Evolutionary conservation across 164 flowering plant genomes (phyloP), one percentile per base, ranked within the genome.

Genomic region (Nelumbo lutea): DNA sequence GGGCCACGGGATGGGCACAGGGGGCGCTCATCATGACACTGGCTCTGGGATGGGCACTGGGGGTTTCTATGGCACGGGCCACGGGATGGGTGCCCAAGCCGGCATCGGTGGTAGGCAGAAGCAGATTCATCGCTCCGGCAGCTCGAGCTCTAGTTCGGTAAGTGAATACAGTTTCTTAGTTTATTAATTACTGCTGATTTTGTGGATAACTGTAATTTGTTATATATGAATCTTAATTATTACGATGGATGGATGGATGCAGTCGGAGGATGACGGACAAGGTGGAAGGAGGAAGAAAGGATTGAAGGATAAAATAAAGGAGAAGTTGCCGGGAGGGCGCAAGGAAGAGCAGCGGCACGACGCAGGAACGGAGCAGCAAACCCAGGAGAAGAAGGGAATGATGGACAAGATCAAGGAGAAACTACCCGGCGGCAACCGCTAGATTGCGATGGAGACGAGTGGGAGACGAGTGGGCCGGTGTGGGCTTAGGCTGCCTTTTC

Each of bases 401-500:
- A 83, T 87, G 87, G 93, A 88, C 51, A 87, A 84, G 81, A 83
- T 89, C 77, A 87, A 87, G 79, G 88, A 88, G 68, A 86, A 87
- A 82, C 74, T 87, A 38, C 90, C 90, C 0, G 89, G 88, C 9
- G 68, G 56, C 10, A 64, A 68, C 46, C 11, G 62, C 45, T 43
- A 67, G 13, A 9, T 43, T 11, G 9, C 53, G 15, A 6, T 2
- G 6, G 10, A 41, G 45, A 47, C 53, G 0, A 15, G n/a, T 15
- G 4, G 4, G n/a, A n/a, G n/a, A n/a, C n/a, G n/a, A 15, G 0
- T 11, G 4, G n/a, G 11, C n/a, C 38, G 39, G 6, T 45, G 1
- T 44, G 7, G 6, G 5, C 7, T 9, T 65, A 5, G 27, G 9
- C 13, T 51, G 14, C 27, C 27, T 27, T 27, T 27, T 27, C 27